Evolutionary conservation across 1,139 yeast species (phyloP).

Genomic region (Diutina neorugosa): DNA sequence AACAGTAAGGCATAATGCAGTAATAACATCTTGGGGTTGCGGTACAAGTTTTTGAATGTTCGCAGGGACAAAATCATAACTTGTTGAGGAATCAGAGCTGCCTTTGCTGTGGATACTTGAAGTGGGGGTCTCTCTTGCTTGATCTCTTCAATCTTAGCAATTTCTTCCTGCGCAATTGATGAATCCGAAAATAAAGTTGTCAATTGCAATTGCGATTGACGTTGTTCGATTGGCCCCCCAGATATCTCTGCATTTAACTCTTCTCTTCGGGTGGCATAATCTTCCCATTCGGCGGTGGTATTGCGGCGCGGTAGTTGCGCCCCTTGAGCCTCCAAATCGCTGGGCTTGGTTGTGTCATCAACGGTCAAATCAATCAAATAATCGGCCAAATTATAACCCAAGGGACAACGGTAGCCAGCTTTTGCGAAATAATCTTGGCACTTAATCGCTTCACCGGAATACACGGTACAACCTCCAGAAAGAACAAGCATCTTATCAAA

Average conservation of each 20-base stretch:
- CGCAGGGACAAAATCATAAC: constrained; percentile 63
- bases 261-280: constrained; percentile 75
- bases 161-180: constrained; percentile 34
- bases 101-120: constrained; percentile 10
- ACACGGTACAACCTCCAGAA: constrained; percentile 77
- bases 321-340: neutral
- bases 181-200: constrained; percentile 37
- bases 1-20: constrained; percentile 76
- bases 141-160: constrained; percentile 32
- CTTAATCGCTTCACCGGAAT: constrained; percentile 70
- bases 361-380: constrained; percentile 84
- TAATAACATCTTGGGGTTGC: constrained; percentile 76
- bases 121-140: constrained; percentile 21
- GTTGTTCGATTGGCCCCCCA: constrained; percentile 15
- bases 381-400: constrained; percentile 89
- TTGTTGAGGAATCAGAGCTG: constrained; percentile 54
- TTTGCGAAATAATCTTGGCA: constrained; percentile 64
- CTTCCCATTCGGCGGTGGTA: constrained; percentile 74
- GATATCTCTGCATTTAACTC: constrained; percentile 25
- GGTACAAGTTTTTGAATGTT: constrained; percentile 81
- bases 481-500: constrained; percentile 74
- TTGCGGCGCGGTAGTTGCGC: constrained; percentile 6
- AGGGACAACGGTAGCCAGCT: constrained; percentile 75
- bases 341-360: constrained; percentile 19
- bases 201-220: constrained; percentile 11